Base-by-base conservation (phyloP, 2,329 filamentous ascomycete species). In the Geosmithia putterillii region DNA sequence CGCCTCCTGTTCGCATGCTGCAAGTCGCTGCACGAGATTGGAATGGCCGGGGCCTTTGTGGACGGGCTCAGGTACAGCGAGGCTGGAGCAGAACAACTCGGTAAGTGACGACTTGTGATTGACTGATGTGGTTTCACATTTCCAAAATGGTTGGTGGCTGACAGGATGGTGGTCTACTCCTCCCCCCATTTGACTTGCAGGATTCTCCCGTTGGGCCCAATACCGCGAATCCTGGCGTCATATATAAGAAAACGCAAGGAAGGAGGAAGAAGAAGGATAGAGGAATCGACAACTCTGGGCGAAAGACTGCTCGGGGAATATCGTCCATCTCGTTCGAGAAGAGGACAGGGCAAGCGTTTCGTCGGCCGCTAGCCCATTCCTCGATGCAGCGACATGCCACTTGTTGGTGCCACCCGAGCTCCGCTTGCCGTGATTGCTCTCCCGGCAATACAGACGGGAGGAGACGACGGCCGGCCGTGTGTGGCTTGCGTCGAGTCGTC, bases 131-230 rank as follows among this genome's bases (percentile, higher is more conserved):
- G n/a, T 38, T 17, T 36, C 20, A 12, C 8, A 28, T 41, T n/a
- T 39, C 18, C 36, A 10, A n/a, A 9, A 14, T 4, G 17, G 28
- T 35, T 17, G 17, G 14, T 34, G 19, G 42, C 48, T 54, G 23
- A 18, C 10, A 14, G 10, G 28, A 32, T 32, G 28, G 15, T 14
- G 28, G 6, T 14, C 15, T 36, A 20, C 22, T 43, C 46, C 45
- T 19, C n/a, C n/a, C n/a, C n/a, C n/a, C n/a, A n/a, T n/a, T n/a
- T n/a, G n/a, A n/a, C n/a, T 12, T 15, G 7, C 39, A 79, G 75
- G 75, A 12, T 79, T 77, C 50, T 64, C 64, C 46, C 72, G 71
- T 56, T 79, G 74, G 75, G 72, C 74, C 40, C 62, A 59, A 49
- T 79, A 79, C 52, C 65, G 59, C 54, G 73, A 78, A 44, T 58